Base-by-base conservation (phyloP, 768 basidiomycete genomes). In the Steccherinum ochraceum region DNA sequence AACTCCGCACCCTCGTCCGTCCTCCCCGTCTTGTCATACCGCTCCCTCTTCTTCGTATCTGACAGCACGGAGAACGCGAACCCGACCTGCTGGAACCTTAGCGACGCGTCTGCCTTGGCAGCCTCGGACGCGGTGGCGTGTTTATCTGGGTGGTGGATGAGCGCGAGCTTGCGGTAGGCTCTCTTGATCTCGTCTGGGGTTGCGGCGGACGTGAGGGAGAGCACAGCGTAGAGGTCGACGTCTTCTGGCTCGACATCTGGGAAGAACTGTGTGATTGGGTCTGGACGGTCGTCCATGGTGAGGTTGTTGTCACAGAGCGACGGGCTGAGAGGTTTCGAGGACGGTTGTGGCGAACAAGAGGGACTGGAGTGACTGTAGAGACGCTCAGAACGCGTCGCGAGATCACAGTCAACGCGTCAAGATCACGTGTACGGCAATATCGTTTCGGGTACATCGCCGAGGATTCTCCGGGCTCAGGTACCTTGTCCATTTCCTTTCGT, bases 21-120 rank as follows among this genome's bases (percentile, higher is more conserved):
- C 57, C 79, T 79, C 16, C 96, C 96, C 0, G 88, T 95, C 49
- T 67, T 68, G 59, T 98, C 93, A 58, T 97, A 99, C 53, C 81
- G 74, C 61, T 79, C 73, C 62, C 84, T 79, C 56, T 84, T 69
- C 61, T 79, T 83, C 52, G 81, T 81, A 58, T 98, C 93, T 49
- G 84, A 77, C 24, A 98, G 73, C 0, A 98, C 83, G 1, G 90
- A 76, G 67, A 96, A 99, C 10, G 95, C 91, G 61, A 94, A 97
- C 0, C 95, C 92, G 57, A 98, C 79, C 61, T 93, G 91, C 59
- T 93, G 91, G 63, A 97, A 95, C 66, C 86, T 86, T 56, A 68
- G 73, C n/a, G 79, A 81, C 59, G 87, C 83, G 56, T 80, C 76
- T 26, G 80, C 76, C 64, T 82, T 84, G 21, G 79, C 79, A 24